Percentiles rank a stretch among this genome's conserved stretches.
Evolutionary conservation across 176 grass and related monocot genomes (phyloP).

Genomic region (Ensete ventricosum): DNA sequence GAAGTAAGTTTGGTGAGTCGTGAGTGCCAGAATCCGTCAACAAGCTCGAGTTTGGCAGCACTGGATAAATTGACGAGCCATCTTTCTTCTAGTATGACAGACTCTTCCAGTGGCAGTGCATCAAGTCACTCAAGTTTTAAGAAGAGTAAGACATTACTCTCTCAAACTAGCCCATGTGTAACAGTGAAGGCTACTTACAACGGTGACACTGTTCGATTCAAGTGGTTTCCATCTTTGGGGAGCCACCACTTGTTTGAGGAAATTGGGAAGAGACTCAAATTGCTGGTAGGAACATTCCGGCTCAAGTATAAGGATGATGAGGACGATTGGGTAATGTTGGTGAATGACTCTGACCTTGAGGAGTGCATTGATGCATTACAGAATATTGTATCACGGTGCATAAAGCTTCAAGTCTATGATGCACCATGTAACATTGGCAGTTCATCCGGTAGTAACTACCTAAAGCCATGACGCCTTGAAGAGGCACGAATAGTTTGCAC

Average conservation of each 20-base stretch:
- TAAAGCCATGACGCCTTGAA: slow-evolving; percentile 28
- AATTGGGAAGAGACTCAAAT: slow-evolving; percentile 73
- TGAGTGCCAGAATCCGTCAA: background rate
- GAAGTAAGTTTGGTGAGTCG: background rate
- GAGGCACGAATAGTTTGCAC: background rate
- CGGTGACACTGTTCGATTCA: slow-evolving; percentile 71
- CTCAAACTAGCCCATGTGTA: slow-evolving; percentile 5
- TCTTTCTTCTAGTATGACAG: slow-evolving; percentile 28
- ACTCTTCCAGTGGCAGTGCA: slow-evolving; percentile 30
- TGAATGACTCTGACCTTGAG: slow-evolving; percentile 55
- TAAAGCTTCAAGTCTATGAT: slow-evolving; percentile 68
- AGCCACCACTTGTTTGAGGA: slow-evolving; percentile 63
- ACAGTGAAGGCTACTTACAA: slow-evolving; percentile 79
- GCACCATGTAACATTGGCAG: slow-evolving; percentile 30
- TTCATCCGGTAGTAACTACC: slow-evolving; percentile 56
- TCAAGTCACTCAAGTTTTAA: slow-evolving; percentile 31
- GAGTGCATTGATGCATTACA: slow-evolving; percentile 81
- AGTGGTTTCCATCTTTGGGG: slow-evolving; percentile 46
- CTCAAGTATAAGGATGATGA: slow-evolving; percentile 86
- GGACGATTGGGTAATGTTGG: slow-evolving; percentile 89
- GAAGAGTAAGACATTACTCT: background rate
- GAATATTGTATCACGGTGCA: slow-evolving; percentile 28
- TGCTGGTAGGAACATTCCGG: slow-evolving; percentile 44
- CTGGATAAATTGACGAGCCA: slow-evolving; percentile 7
- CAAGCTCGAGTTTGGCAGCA: background rate